Percentiles rank a stretch among this genome's conserved stretches.
Conservation (phyloP, 2,329 filamentous ascomycete genomes). For the Cytospora paraplurivora region DNA sequence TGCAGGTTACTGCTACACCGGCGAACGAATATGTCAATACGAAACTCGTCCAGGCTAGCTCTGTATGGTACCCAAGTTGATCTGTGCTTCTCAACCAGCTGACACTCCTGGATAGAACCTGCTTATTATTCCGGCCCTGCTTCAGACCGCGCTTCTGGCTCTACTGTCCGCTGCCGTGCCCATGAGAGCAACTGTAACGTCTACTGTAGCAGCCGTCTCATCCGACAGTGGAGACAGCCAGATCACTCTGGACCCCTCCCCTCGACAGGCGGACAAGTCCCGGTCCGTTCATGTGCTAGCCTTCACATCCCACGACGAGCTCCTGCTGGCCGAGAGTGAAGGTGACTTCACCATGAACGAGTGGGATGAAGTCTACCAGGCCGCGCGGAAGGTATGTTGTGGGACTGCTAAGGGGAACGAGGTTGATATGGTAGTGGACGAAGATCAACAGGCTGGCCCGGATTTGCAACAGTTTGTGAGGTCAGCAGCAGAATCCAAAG, state of each 20-base stretch:
- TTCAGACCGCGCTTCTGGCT: conserved; percentile 77
- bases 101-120: conserved; percentile 61
- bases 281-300: conserved; percentile 80
- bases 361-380: conserved; percentile 72
- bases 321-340: conserved; percentile 80
- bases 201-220: conserved; percentile 60
- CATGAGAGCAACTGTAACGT: conserved; percentile 70
- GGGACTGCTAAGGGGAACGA: conserved; percentile 38
- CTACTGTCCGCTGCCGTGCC: conserved; percentile 83
- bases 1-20: conserved; percentile 74
- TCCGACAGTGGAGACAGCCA: conserved; percentile 41
- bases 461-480: conserved; percentile 63
- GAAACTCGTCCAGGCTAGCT: conserved; percentile 60
- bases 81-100: conserved; percentile 28
- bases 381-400: conserved; percentile 68
- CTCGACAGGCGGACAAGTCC: conserved; percentile 62
- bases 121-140: conserved; percentile 74
- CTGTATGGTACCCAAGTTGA: conserved; percentile 49
- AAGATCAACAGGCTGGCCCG: conserved; percentile 46
- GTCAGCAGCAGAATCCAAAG: conserved; percentile 59
- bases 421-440: conserved; percentile 49
- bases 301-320: conserved; percentile 72
- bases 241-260: conserved; percentile 62
- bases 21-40: conserved; percentile 66
- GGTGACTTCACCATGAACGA: conserved; percentile 74